Conservation (phyloP, 1,139 yeast genomes). For the Protomyces arabidopsidicola region DNA sequence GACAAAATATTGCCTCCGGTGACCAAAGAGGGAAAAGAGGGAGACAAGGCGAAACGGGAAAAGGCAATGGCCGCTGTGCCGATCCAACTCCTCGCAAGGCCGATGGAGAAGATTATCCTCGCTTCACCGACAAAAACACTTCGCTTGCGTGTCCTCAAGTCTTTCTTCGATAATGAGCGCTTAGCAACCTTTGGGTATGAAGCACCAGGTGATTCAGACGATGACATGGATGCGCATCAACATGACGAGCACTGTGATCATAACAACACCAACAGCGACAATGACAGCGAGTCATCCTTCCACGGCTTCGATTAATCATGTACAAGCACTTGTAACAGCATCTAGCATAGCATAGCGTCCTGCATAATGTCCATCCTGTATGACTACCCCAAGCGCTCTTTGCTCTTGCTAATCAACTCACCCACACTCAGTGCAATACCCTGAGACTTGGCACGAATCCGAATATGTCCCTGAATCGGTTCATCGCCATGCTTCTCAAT, state of each 20-base stretch:
- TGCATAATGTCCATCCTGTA: too few species aligned
- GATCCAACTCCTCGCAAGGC: constrained; percentile 50
- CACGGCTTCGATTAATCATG: background rate
- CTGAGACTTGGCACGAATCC: constrained; percentile 97
- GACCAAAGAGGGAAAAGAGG: constrained; percentile 38
- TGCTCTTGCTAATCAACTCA: constrained; percentile 43
- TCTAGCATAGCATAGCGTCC: background rate
- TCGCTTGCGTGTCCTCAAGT: constrained; percentile 60
- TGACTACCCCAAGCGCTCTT: too few species aligned
- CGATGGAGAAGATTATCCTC: constrained; percentile 53
- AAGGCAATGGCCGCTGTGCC: constrained; percentile 45
- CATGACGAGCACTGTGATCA: constrained; percentile 5
- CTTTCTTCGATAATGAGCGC: constrained; percentile 61
- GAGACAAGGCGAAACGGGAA: constrained; percentile 35
- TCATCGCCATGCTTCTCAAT: constrained; percentile 72
- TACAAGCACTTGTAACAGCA: background rate
- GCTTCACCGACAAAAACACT: constrained; percentile 58
- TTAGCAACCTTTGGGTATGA: constrained; percentile 39
- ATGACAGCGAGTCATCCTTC: background rate
- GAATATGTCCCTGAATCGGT: constrained; percentile 85
- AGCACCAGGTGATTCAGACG: background rate
- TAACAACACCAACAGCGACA: background rate
- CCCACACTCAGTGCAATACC: constrained; percentile 94
- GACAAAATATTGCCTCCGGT: constrained; percentile 53
- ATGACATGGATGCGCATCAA: background rate